These are phyloP conservation scores for Westerdykella ornata DNA, from an alignment of 2,329 filamentous ascomycete species.

Conservation along the genomic window DNA sequence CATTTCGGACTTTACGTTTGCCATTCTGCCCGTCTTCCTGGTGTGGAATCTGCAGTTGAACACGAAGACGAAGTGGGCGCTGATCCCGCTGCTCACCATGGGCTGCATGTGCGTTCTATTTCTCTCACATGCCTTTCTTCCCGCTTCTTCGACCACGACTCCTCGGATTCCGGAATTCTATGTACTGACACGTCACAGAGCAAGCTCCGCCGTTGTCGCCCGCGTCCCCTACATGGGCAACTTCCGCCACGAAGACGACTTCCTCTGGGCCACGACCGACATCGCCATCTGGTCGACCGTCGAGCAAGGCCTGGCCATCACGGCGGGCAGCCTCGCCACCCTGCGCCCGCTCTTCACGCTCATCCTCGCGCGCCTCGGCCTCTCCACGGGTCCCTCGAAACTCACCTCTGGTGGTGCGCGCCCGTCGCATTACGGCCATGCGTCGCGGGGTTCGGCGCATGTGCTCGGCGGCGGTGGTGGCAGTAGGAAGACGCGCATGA, in stretches of 20 bases:
- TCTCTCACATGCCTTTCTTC: background rate
- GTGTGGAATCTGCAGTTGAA: constrained; percentile 49
- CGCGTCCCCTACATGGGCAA: constrained; percentile 33
- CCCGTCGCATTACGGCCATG: constrained; percentile 9
- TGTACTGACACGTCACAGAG: constrained; percentile 15
- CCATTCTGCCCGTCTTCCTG: constrained; percentile 46
- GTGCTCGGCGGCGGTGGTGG: constrained; percentile 6
- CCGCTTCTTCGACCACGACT: too few species aligned
- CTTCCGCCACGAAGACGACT: constrained; percentile 27
- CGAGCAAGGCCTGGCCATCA: constrained; percentile 35
- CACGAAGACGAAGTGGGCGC: constrained; percentile 41
- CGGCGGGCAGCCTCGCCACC: constrained; percentile 33
- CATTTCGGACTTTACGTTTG: constrained; percentile 46
- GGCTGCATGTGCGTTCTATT: constrained; percentile 43
- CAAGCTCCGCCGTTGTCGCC: constrained; percentile 31
- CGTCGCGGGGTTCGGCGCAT: background rate
- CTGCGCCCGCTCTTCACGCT: constrained; percentile 32
- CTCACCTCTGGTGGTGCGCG: constrained; percentile 8
- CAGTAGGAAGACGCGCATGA: constrained; percentile 13
- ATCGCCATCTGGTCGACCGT: constrained; percentile 35
- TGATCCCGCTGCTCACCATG: constrained; percentile 46
- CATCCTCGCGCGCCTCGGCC: constrained; percentile 17
- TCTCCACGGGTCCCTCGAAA: constrained; percentile 12
- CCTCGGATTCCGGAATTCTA: too few species aligned
- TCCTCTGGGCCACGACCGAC: constrained; percentile 33